Evolutionary conservation across 306 rosid genomes (phyloP), one percentile per base, ranked within the genome.

Genomic region (Mucuna pruriens): DNA sequence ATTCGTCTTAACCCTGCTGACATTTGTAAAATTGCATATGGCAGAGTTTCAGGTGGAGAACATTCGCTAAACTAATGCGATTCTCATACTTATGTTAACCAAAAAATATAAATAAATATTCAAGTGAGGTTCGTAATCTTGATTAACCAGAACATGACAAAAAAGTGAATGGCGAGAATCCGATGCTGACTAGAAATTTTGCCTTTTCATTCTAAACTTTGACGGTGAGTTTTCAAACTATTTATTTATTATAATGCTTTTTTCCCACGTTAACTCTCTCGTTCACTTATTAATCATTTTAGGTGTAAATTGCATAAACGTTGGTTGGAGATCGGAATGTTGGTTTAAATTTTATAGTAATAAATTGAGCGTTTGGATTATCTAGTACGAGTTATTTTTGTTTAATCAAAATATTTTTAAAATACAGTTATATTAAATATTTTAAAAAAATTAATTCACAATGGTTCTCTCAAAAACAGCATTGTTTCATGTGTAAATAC

Each of bases 11-110:
- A 40, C 68, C 75, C 5, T 73, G 71, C 80, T 85, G 85, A 64
- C 86, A 70, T 79, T 84, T 73, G 85, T 81, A 65, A 82, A 69
- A 70, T 83, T 78, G 61, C 64, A 67, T 80, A 65, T 75, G 83
- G 66, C 77, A 71, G 87, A 29, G 82, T 74, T 71, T 80, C 87
- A 46, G 90, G 84, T 72, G 86, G 89, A 73, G 86, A 81, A 80
- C 90, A 86, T 86, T 86, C 90, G 84, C 71, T 77, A 84, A 86
- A 84, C 65, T 71, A 86, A 71, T 83, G 25, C 31, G 13, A 72
- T 63, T 16, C 52, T 45, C 80, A 71, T 64, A 13, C 26, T 65
- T 64, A 25, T n/a, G 40, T 54, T 25, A 65, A 66, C 36, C 17
- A 34, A 76, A 34, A n/a, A 78, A 49, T n/a, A 16, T 19, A 72